Evolutionary conservation across 1,284 basidiomycete genomes (phyloP).

Genomic region (Coniophora puteana): DNA sequence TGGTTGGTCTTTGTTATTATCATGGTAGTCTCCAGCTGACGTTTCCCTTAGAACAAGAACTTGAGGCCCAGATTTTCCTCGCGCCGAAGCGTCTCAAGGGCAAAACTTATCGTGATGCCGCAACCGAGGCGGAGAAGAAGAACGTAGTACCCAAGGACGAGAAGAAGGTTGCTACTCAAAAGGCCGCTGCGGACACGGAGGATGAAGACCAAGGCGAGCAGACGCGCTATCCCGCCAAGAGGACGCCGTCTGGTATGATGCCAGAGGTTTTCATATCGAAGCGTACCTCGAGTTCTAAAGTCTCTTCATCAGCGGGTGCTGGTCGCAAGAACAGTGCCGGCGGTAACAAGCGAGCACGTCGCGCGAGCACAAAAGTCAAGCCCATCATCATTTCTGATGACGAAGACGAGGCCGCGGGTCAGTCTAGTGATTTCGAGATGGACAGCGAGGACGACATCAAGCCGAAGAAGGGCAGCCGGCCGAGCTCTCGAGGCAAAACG

Average conservation of each 20-base stretch:
- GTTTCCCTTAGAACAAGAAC: conserved; percentile 38
- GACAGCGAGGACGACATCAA: conserved; percentile 8
- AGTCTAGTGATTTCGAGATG: conserved; percentile 22
- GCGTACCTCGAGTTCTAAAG: conserved; percentile 7
- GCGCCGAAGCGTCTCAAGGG: conserved; percentile 72
- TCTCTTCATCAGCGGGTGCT: conserved; percentile 16
- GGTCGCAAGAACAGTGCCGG: too few species aligned
- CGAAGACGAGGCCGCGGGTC: conserved; percentile 21
- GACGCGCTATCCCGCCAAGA: conserved; percentile 22
- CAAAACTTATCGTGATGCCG: conserved; percentile 61
- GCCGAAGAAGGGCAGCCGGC: conserved; percentile 19
- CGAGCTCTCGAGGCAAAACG: background rate
- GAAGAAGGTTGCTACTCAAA: conserved; percentile 14
- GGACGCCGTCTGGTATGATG: conserved; percentile 37
- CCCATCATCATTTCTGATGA: conserved; percentile 49
- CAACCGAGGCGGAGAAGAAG: conserved; percentile 21
- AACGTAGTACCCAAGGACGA: conserved; percentile 8
- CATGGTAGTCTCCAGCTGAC: conserved; percentile 10
- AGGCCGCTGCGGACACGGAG: background rate
- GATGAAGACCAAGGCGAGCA: conserved; percentile 12
- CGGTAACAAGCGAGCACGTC: too few species aligned
- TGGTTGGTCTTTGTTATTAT: conserved; percentile 38
- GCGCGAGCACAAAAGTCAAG: conserved; percentile 32
- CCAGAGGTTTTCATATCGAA: conserved; percentile 52
- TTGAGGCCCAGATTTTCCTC: conserved; percentile 42